These are phyloP conservation scores for Chaetomiaceae sp. DNA, from an alignment of 2,329 filamentous ascomycete genomes.

Conservation along the genomic window DNA sequence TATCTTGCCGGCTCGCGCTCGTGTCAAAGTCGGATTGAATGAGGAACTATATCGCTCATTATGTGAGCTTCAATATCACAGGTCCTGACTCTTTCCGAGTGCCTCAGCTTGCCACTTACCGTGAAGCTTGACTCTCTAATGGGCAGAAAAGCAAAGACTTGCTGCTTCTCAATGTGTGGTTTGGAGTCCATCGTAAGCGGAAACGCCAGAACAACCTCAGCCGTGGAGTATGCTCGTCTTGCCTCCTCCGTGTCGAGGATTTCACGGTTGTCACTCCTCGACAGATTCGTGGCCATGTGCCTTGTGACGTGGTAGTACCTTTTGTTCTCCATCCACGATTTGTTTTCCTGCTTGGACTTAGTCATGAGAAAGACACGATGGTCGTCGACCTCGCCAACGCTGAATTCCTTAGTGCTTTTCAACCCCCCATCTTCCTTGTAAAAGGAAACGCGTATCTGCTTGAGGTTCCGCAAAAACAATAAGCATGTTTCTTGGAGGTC, in stretches of 20 bases:
- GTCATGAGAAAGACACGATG: constrained; percentile 38
- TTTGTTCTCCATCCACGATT: not conserved
- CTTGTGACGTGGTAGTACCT: constrained; percentile 22
- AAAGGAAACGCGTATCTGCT: no score
- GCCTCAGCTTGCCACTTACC: no score
- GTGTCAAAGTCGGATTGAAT: constrained; percentile 49
- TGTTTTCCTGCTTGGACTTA: constrained; percentile 33
- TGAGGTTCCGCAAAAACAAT: no score
- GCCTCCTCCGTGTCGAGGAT: constrained; percentile 28
- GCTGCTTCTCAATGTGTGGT: constrained; percentile 37
- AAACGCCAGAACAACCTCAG: constrained; percentile 42
- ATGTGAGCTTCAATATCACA: no score
- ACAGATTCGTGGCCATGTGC: constrained; percentile 27
- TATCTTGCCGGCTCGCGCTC: constrained; percentile 40
- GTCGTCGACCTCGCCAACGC: no score
- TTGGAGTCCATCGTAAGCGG: constrained; percentile 32
- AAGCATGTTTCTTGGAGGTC: constrained; percentile 37
- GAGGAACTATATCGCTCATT: no score
- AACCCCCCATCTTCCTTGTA: no score
- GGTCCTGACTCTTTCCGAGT: no score
- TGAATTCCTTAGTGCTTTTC: no score
- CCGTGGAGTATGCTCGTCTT: constrained; percentile 20
- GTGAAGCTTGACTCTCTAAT: constrained; percentile 40
- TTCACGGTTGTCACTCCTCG: constrained; percentile 34
- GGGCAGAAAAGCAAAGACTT: constrained; percentile 44